Evolutionary conservation across 2,329 filamentous ascomycete genomes (phyloP), one percentile per base, ranked within the genome.

Genomic region (Alternaria triticimaculans): DNA sequence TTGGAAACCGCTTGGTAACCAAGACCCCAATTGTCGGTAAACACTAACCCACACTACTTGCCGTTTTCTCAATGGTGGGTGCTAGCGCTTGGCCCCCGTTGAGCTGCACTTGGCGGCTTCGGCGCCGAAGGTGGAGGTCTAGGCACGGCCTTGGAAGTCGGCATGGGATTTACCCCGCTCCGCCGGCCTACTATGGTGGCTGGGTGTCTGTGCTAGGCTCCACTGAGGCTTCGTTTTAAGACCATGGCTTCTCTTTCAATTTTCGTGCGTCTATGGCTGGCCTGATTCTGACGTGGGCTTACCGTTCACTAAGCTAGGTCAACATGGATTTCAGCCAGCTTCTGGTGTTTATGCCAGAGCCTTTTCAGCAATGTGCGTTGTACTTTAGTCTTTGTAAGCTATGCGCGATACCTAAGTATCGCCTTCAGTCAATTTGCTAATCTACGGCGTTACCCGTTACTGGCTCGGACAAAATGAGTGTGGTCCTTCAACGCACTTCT

Each of bases 21-120:
- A 48, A 53, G 62, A 59, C 21, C 33, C 30, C 49, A 55, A 62
- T n/a, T 26, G 49, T 55, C 41, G 41, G 61, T 57, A 64, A 56
- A 55, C 41, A 43, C 21, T 45, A 44, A 21, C 14, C 43, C 33
- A 53, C 60, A 60, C 28, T 44, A 49, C 49, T 23, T 25, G 21
- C 23, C 21, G 37, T 14, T 48, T 21, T 44, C 15, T 12, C 5
- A 58, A 53, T 62, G 59, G 59, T 23, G 53, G 59, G 45, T 51
- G n/a, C 30, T 54, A 51, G 50, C 56, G 37, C 67, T 70, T 70
- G 67, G 67, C 69, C 55, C 55, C 63, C 62, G 67, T 63, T 66
- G 33, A 64, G 63, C 63, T 43, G 48, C 33, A 57, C 63, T 72
- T 72, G 68, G 68, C 67, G 55, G 59, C 12, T 21, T 58, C 60